A percentile compares a stretch with the other conserved stretches of the same genome.
Evolutionary conservation across 108 stramenopile genomes (phyloP).

Genomic region (Fistulifera solaris): DNA sequence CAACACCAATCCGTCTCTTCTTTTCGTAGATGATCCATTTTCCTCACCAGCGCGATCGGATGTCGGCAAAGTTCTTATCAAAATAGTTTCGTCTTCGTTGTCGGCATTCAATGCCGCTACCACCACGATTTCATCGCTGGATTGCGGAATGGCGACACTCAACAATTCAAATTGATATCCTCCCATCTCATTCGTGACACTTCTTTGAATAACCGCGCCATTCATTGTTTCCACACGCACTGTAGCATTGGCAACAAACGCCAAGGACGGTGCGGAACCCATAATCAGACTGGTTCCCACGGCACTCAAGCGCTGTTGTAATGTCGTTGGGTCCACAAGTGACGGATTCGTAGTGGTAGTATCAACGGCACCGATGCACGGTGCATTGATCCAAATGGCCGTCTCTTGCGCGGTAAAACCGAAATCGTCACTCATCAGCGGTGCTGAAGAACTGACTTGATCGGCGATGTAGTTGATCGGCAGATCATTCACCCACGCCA

Average conservation of each 20-base stretch:
- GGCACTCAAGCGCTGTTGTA: not conserved
- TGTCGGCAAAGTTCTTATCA: no score
- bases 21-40: no score
- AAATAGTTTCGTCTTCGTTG: no score
- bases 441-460: conserved; percentile 7
- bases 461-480: conserved; percentile 23
- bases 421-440: not conserved
- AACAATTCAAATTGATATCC: conserved; percentile 14
- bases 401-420: conserved; percentile 8
- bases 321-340: not conserved
- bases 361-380: conserved; percentile 17
- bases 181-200: conserved; percentile 17
- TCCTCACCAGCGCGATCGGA: no score
- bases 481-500: conserved; percentile 16
- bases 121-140: no score
- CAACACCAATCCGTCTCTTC: no score
- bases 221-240: not conserved
- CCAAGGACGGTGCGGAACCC: conserved; percentile 8
- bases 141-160: no score
- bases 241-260: conserved; percentile 4
- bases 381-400: conserved; percentile 23
- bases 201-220: conserved; percentile 5
- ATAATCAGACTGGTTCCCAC: conserved; percentile 7
- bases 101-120: no score
- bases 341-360: not conserved